phyloP scores from a whole-genome alignment of 495 filamentous ascomycete species.

The Penicillium turbatum region DNA sequence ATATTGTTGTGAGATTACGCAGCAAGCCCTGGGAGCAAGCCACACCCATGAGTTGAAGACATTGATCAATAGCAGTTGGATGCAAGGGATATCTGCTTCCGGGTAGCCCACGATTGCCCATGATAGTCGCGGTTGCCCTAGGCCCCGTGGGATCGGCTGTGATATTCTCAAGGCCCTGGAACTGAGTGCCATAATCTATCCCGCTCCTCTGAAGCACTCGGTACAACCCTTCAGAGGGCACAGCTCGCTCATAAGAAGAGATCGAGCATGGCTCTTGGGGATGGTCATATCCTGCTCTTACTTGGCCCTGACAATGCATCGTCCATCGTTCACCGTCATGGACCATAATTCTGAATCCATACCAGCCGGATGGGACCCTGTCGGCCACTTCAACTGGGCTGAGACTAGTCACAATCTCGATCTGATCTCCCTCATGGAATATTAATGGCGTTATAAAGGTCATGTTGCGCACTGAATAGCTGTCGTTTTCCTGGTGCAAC shows the following conservation, averaged over 20 bases:
- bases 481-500: conserved; percentile 13
- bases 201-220: conserved; percentile 32
- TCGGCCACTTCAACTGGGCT: conserved; percentile 27
- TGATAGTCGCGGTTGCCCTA: conserved; percentile 6
- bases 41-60: conserved; percentile 34
- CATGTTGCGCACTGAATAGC: conserved; percentile 11
- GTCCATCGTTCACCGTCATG: conserved; percentile 34
- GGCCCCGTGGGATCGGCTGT: conserved; percentile 11
- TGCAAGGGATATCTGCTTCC: conserved; percentile 31
- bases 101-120: background rate
- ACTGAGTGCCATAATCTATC: conserved; percentile 33
- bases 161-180: conserved; percentile 26
- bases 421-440: conserved; percentile 15
- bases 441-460: conserved; percentile 27
- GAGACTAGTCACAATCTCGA: conserved; percentile 36
- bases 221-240: conserved; percentile 20
- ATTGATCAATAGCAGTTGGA: conserved; percentile 39
- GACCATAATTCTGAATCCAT: conserved; percentile 40
- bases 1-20: conserved; percentile 22
- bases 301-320: conserved; percentile 41
- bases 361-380: conserved; percentile 36
- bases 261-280: background rate
- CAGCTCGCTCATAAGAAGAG: background rate
- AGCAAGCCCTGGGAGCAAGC: conserved; percentile 17
- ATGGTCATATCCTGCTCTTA: conserved; percentile 6